Evolutionary conservation across 1,139 yeast species (phyloP).

Genomic region (Ogataea hybrid): DNA sequence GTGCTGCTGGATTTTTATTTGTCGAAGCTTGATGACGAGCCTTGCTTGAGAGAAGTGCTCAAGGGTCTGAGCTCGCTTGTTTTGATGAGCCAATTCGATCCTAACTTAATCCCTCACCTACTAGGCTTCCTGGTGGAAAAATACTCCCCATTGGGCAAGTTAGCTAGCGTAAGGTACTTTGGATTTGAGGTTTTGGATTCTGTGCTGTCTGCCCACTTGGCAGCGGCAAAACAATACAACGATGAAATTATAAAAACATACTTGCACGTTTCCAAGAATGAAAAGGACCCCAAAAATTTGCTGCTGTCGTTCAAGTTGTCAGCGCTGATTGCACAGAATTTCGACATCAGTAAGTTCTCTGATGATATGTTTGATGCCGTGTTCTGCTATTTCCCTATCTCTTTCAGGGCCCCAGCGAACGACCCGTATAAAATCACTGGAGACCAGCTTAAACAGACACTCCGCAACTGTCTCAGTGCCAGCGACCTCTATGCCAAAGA

Average conservation of each 20-base stretch:
- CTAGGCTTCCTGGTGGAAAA: conserved; percentile 41
- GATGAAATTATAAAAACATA: conserved; percentile 54
- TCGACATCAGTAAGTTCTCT: conserved; percentile 40
- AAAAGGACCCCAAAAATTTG: conserved; percentile 90
- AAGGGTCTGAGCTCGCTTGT: conserved; percentile 55
- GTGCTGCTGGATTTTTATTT: conserved; percentile 66
- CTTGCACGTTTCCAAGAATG: conserved; percentile 73
- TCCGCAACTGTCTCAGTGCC: conserved; percentile 61
- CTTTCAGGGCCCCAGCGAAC: conserved; percentile 89
- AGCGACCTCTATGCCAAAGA: conserved; percentile 68
- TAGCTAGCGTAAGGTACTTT: conserved; percentile 64
- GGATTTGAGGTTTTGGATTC: conserved; percentile 50
- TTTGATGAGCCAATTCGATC: conserved; percentile 44
- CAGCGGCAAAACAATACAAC: conserved; percentile 27
- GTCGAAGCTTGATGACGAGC: conserved; percentile 65
- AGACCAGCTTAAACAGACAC: conserved; percentile 58
- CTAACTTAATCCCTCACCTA: conserved; percentile 35
- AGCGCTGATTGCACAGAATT: conserved; percentile 42
- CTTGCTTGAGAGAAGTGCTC: conserved; percentile 51
- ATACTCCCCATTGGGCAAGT: conserved; percentile 59
- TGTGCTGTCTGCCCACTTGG: conserved; percentile 8
- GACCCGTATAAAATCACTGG: conserved; percentile 87
- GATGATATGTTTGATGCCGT: conserved; percentile 82
- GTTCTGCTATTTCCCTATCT: conserved; percentile 95
- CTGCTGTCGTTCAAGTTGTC: conserved; percentile 67